A percentile compares a stretch with the other conserved stretches of the same genome.
These are phyloP conservation scores for Phytophthora macrochlamydospora DNA, from an alignment of 352 stramenopile species.

Conservation along the genomic window DNA sequence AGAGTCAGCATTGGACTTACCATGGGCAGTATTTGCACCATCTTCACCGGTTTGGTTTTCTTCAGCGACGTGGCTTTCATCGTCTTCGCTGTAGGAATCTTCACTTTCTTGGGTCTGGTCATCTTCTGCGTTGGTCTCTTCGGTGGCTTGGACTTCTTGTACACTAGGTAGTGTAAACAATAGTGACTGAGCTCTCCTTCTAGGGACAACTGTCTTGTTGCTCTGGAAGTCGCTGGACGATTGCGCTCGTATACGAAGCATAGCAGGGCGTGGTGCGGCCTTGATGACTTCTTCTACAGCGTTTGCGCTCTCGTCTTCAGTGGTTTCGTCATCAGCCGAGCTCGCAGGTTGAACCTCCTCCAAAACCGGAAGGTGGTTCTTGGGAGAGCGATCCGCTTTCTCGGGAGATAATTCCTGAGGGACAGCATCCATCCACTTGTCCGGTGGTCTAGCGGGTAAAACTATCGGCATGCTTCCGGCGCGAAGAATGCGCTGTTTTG, in stretches of 20 bases:
- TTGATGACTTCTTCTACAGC: neutral
- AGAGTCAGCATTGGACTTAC: neutral
- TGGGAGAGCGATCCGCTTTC: constrained; percentile 12
- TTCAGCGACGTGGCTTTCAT: constrained; percentile 9
- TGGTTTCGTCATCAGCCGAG: constrained; percentile 18
- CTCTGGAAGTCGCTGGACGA: constrained; percentile 24
- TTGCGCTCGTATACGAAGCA: constrained; percentile 18
- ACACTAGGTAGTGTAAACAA: constrained; percentile 44
- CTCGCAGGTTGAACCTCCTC: constrained; percentile 11
- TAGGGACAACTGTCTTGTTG: constrained; percentile 17
- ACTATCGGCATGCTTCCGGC: constrained; percentile 34
- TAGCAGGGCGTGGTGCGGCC: neutral
- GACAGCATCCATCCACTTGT: constrained; percentile 18
- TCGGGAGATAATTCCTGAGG: constrained; percentile 21
- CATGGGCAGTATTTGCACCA: neutral
- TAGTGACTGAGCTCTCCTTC: constrained; percentile 30
- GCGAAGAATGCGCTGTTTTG: constrained; percentile 6
- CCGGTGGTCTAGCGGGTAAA: constrained; percentile 6
- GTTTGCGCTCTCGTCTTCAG: constrained; percentile 2
- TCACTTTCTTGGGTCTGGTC: constrained; percentile 10
- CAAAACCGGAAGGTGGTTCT: constrained; percentile 13
- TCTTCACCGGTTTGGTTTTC: constrained; percentile 3
- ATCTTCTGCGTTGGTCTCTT: neutral
- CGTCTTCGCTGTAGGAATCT: neutral
- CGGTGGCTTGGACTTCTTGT: constrained; percentile 22